Conservation (phyloP, 371 early-diverging fungal genomes). For the Rhizomucor pusillus region DNA sequence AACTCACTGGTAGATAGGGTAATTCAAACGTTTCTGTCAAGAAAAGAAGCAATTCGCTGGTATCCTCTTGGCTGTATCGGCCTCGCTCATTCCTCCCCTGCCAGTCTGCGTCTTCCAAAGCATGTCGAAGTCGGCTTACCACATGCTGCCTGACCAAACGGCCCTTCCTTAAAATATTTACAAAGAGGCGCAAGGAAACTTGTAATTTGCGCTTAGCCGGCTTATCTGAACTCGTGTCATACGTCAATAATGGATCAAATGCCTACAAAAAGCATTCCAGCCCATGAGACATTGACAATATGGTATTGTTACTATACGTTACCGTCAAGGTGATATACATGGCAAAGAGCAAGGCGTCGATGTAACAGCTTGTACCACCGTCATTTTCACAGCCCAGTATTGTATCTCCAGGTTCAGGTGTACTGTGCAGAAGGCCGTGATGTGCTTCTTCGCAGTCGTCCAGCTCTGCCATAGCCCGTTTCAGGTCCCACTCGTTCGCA, state of each 20-base stretch:
- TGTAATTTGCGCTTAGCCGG: slow-evolving; percentile 35
- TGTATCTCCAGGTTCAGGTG: not conserved
- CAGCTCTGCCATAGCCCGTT: slow-evolving; percentile 26
- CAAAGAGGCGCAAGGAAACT: slow-evolving; percentile 48
- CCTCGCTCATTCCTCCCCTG: slow-evolving; percentile 22
- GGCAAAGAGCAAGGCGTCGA: slow-evolving; percentile 56
- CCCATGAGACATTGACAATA: not conserved
- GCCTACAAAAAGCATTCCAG: slow-evolving; percentile 10
- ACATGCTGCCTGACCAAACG: slow-evolving; percentile 38
- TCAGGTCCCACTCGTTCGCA: slow-evolving; percentile 32
- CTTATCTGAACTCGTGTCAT: slow-evolving; percentile 18
- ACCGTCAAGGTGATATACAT: slow-evolving; percentile 53
- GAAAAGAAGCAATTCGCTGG: slow-evolving; percentile 57
- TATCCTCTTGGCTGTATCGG: slow-evolving; percentile 54
- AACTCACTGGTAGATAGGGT: slow-evolving; percentile 54
- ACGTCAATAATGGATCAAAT: slow-evolving; percentile 42
- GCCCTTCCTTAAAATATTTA: slow-evolving; percentile 55
- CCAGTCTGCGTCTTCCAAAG: slow-evolving; percentile 51
- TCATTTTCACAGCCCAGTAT: slow-evolving; percentile 55
- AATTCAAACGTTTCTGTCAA: slow-evolving; percentile 52
- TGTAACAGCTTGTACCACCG: slow-evolving; percentile 57
- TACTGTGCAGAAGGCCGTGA: slow-evolving; percentile 25
- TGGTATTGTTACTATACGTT: not conserved
- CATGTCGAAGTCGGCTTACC: slow-evolving; percentile 45
- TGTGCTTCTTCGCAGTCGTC: slow-evolving; percentile 36